Evolutionary conservation across 345 rosid species (phyloP), one percentile per base, ranked within the genome.

Genomic region (Psidium friedrichsthalianum): DNA sequence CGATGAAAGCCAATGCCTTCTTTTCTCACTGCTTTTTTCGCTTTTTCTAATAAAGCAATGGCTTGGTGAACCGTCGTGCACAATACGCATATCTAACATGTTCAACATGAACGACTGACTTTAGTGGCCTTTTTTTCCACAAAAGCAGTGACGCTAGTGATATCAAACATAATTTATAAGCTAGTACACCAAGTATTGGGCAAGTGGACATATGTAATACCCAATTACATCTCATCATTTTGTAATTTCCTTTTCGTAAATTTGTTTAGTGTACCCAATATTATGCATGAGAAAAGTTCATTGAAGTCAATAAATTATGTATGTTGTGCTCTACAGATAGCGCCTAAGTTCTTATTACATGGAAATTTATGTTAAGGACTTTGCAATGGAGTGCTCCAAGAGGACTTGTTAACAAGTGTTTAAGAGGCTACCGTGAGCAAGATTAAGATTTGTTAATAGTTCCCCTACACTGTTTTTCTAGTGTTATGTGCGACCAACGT

Each of bases 21-120:
- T 61, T 61, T 61, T 22, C 74, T 61, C 74, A 16, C 42, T 29
- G 15, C 74, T 61, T 61, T 52, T 61, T 61, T 32, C 4, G 27
- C 21, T 0, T 27, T 27, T 13, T 61, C 40, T 1, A 6, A 8
- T 0, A 1, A 61, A 3, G 74, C 74, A 27, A 13, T 0, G 74
- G 2, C 1, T 29, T 29, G 74, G 27, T 61, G 7, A 27, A 3
- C 5, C 42, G 1, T 61, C 10, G 42, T 61, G 36, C 40, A 61
- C 42, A 1, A 15, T 61, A 61, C 74, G 11, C 74, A 32, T 0
- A 61, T 27, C 1, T 61, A 29, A 29, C 40, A 3, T 61, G 1
- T 61, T 61, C 74, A 15, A 61, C 74, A 14, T 14, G 21, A 61
- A 29, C 2, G 40, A 27, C 11, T 61, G 74, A 27, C 74, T 29